Conservation (phyloP, 768 basidiomycete species). For the Tephrocybe sp. region DNA sequence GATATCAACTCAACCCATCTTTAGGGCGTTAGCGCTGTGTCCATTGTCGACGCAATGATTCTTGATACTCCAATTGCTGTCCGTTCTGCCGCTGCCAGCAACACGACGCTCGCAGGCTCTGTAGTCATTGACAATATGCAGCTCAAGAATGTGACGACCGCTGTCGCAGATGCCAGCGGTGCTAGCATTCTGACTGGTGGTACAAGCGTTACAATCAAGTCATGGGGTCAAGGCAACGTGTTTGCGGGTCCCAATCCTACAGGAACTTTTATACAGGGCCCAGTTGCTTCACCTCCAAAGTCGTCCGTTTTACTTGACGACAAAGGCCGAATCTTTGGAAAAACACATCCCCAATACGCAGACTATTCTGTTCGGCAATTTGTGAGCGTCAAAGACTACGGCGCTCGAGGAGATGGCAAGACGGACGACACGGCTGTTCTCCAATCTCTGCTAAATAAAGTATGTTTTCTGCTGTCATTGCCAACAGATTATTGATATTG, state of each 20-base stretch:
- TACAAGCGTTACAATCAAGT: slow-evolving; percentile 53
- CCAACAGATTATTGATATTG: background rate
- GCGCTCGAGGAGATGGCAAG: slow-evolving; percentile 69
- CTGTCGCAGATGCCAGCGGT: slow-evolving; percentile 45
- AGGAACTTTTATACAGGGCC: slow-evolving; percentile 48
- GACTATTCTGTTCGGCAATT: slow-evolving; percentile 60
- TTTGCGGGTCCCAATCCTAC: slow-evolving; percentile 50
- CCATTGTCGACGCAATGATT: slow-evolving; percentile 61
- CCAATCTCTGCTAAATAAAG: slow-evolving; percentile 57
- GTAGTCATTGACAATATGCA: slow-evolving; percentile 61
- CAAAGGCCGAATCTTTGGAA: slow-evolving; percentile 59
- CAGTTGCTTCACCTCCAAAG: slow-evolving; percentile 50
- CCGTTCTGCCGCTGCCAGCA: slow-evolving; percentile 44
- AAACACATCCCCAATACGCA: slow-evolving; percentile 64
- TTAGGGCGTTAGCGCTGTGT: slow-evolving; percentile 51
- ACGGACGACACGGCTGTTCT: slow-evolving; percentile 76
- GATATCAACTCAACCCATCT: background rate
- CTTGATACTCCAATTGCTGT: slow-evolving; percentile 60
- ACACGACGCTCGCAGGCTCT: slow-evolving; percentile 48
- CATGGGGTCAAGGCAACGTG: slow-evolving; percentile 40
- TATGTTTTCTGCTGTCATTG: slow-evolving; percentile 19
- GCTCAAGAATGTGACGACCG: slow-evolving; percentile 55
- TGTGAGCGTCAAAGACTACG: slow-evolving; percentile 65
- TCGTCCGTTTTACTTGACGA: slow-evolving; percentile 53
- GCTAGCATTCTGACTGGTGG: slow-evolving; percentile 45